phyloP scores from a whole-genome alignment of 116 monocot genomes.

The Iris pallida region DNA sequence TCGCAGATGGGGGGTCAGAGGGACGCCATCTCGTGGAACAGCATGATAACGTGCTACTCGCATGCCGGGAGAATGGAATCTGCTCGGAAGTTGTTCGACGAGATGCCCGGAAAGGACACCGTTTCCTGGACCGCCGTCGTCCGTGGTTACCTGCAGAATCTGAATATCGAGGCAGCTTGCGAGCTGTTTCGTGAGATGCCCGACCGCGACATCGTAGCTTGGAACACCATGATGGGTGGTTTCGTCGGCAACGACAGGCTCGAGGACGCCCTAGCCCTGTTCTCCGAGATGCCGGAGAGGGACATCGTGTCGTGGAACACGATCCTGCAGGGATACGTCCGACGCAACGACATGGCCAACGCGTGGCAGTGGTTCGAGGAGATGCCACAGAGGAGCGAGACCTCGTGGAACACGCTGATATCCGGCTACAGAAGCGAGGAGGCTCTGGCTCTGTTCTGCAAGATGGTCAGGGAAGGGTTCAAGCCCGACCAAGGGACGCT shows the following conservation, averaged over 20 bases:
- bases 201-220: constrained; percentile 35
- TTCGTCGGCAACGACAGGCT: constrained; percentile 42
- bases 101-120: constrained; percentile 45
- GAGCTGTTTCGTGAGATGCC: constrained; percentile 44
- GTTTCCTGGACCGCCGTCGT: constrained; percentile 59
- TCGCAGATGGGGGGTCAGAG: constrained; percentile 13
- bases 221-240: constrained; percentile 68
- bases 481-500: constrained; percentile 57
- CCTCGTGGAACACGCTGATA: constrained; percentile 66
- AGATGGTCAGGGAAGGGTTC: constrained; percentile 49
- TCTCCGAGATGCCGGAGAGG: constrained; percentile 40
- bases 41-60: constrained; percentile 47
- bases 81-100: constrained; percentile 41
- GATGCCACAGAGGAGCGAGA: constrained; percentile 50
- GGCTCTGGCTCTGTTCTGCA: constrained; percentile 35
- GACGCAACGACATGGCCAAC: constrained; percentile 24
- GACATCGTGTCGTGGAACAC: constrained; percentile 75
- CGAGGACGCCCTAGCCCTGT: constrained; percentile 46
- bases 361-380: constrained; percentile 44
- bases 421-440: constrained; percentile 37
- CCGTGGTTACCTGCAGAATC: constrained; percentile 40
- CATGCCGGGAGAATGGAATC: constrained; percentile 37
- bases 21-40: constrained; percentile 35
- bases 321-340: constrained; percentile 57
- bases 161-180: constrained; percentile 26